These are phyloP conservation scores for Scheffersomyces parashehatae DNA, from an alignment of 1,139 yeast genomes.

Conservation along the genomic window DNA sequence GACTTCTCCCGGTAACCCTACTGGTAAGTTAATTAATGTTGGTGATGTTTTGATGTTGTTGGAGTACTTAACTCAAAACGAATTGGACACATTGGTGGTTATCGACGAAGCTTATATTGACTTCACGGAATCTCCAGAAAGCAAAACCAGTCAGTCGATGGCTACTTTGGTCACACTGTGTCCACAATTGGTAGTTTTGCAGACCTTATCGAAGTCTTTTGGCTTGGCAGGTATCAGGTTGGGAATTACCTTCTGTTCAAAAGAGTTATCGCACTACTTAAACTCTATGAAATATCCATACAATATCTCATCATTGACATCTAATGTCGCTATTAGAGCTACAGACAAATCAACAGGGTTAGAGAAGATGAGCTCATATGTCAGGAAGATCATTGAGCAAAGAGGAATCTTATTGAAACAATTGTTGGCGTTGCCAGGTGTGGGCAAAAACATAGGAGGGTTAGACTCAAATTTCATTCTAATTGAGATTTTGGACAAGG, in stretches of 20 bases:
- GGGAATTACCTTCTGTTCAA: slow-evolving; percentile 73
- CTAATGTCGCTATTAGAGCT: slow-evolving; percentile 76
- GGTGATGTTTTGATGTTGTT: slow-evolving; percentile 53
- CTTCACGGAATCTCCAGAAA: slow-evolving; percentile 45
- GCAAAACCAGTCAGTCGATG: slow-evolving; percentile 50
- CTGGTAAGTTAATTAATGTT: slow-evolving; percentile 64
- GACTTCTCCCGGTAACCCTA: slow-evolving; percentile 99
- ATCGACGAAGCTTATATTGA: slow-evolving; percentile 97
- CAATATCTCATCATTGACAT: slow-evolving; percentile 81
- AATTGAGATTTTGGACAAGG: slow-evolving; percentile 62
- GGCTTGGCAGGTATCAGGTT: slow-evolving; percentile 94
- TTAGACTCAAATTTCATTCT: slow-evolving; percentile 82
- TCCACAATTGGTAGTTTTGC: slow-evolving; percentile 84
- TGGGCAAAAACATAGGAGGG: slow-evolving; percentile 84
- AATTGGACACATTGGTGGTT: slow-evolving; percentile 79
- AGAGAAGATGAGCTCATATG: slow-evolving; percentile 56
- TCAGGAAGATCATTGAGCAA: slow-evolving; percentile 52
- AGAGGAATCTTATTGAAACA: slow-evolving; percentile 53
- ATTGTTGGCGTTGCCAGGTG: slow-evolving; percentile 54
- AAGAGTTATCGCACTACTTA: slow-evolving; percentile 61
- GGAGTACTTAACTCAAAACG: slow-evolving; percentile 22
- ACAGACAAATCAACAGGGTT: slow-evolving; percentile 57
- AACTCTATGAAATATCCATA: slow-evolving; percentile 96
- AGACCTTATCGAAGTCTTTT: slow-evolving; percentile 90
- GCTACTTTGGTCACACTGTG: slow-evolving; percentile 80